Conservation (phyloP, 1,139 yeast genomes). For the Pichia sp. region DNA sequence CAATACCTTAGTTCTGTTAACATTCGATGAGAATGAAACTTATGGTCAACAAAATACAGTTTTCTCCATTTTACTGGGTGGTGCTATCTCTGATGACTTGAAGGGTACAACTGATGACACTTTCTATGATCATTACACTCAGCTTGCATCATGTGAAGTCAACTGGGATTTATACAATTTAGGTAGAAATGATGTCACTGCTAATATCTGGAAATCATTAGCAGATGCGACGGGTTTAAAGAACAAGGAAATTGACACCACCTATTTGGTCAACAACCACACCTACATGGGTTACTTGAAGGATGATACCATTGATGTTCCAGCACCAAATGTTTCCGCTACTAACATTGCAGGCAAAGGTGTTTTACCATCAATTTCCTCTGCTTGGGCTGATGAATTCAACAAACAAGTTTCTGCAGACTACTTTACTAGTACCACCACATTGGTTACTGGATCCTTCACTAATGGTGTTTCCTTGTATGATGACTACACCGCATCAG, state of each 20-base stretch:
- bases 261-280: conserved; percentile 34
- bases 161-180: conserved; percentile 42
- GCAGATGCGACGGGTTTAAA: conserved; percentile 30
- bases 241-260: conserved; percentile 34
- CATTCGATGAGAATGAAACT: conserved; percentile 43
- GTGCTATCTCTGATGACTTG: conserved; percentile 35
- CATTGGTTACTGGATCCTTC: conserved; percentile 22
- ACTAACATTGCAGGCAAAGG: conserved; percentile 41
- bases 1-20: conserved; percentile 37
- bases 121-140: conserved; percentile 44
- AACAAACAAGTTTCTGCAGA: conserved; percentile 34
- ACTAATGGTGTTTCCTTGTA: conserved; percentile 19
- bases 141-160: conserved; percentile 39
- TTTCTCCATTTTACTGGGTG: conserved; percentile 38
- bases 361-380: conserved; percentile 30
- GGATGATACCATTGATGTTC: conserved; percentile 30
- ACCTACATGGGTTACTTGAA: conserved; percentile 36
- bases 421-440: conserved; percentile 30
- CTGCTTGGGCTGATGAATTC: conserved; percentile 45
- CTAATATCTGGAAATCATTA: conserved; percentile 39
- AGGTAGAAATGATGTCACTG: conserved; percentile 43
- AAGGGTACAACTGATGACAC: conserved; percentile 38
- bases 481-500: not conserved
- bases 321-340: conserved; percentile 38
- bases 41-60: conserved; percentile 38